These are phyloP conservation scores for Cylindrodendrum hubeiense DNA, from an alignment of 2,329 filamentous ascomycete genomes.

Conservation along the genomic window DNA sequence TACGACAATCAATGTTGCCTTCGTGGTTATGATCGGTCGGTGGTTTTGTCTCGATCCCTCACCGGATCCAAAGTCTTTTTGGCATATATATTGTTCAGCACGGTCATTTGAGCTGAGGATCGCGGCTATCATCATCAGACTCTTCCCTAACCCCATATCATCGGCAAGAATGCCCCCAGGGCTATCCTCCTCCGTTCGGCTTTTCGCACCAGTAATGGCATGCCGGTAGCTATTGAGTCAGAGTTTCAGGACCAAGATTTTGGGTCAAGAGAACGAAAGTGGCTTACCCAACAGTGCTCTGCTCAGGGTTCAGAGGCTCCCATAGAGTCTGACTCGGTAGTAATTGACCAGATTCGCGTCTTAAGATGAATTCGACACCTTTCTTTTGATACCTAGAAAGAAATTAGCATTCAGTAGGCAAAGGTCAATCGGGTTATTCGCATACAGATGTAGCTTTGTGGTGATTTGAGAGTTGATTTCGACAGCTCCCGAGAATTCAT, in stretches of 20 bases:
- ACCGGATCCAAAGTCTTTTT: background rate
- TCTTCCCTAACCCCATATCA: conserved; percentile 17
- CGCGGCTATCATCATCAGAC: background rate
- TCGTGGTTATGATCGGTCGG: background rate
- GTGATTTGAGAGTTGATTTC: background rate
- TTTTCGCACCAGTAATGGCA: conserved; percentile 10
- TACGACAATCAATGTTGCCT: conserved; percentile 5
- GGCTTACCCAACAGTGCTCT: background rate
- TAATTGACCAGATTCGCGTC: background rate
- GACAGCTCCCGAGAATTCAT: background rate
- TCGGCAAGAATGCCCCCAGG: conserved; percentile 12
- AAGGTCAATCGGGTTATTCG: background rate
- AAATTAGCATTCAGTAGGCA: background rate
- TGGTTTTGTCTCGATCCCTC: background rate
- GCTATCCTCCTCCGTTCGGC: background rate
- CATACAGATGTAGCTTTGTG: background rate
- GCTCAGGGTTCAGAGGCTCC: background rate
- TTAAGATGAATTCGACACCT: background rate
- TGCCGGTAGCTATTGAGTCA: background rate
- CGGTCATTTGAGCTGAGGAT: background rate
- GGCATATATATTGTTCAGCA: background rate
- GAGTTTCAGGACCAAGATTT: background rate
- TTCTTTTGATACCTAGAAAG: background rate
- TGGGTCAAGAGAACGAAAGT: background rate
- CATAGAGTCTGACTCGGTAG: background rate